phyloP scores from a whole-genome alignment of 75 land plant genomes.

The Pseudotsuga menziesii region DNA sequence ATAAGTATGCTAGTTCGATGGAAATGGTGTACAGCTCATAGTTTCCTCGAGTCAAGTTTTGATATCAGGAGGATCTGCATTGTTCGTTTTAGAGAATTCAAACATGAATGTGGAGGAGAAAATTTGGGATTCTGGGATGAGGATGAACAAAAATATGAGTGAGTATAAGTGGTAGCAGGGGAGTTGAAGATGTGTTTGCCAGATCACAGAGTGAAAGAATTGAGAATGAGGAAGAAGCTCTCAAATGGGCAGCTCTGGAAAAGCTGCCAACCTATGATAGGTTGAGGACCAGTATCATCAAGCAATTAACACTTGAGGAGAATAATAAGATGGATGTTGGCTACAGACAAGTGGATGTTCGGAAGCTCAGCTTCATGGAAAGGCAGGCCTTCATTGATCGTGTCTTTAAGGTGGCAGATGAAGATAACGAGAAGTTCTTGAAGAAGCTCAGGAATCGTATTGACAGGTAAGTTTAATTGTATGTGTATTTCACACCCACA shows the following conservation, averaged over 20 bases:
- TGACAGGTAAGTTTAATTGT: conserved; percentile 39
- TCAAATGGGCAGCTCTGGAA: conserved; percentile 78
- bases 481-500: neutral
- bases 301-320: neutral
- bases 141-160: conserved; percentile 18
- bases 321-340: conserved; percentile 6
- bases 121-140: neutral
- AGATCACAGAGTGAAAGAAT: conserved; percentile 15
- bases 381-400: conserved; percentile 63
- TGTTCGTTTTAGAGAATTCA: too few relatives aligned
- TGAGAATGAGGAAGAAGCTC: conserved; percentile 64
- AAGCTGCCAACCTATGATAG: conserved; percentile 73
- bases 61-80: too few relatives aligned
- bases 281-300: conserved; percentile 48
- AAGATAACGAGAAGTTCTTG: conserved; percentile 80
- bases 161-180: conserved; percentile 42
- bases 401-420: conserved; percentile 73
- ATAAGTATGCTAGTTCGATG: too few relatives aligned
- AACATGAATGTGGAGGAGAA: too few relatives aligned
- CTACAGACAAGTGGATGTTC: conserved; percentile 62
- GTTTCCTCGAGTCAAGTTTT: too few relatives aligned
- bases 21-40: too few relatives aligned
- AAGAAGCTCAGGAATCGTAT: conserved; percentile 54
- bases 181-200: conserved; percentile 28
- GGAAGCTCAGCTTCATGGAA: conserved; percentile 45